A percentile compares a stretch with the other conserved stretches of the same genome.
These are phyloP conservation scores for Gracilaria domingensis DNA, from an alignment of 23 red algal species.

Conservation along the genomic window DNA sequence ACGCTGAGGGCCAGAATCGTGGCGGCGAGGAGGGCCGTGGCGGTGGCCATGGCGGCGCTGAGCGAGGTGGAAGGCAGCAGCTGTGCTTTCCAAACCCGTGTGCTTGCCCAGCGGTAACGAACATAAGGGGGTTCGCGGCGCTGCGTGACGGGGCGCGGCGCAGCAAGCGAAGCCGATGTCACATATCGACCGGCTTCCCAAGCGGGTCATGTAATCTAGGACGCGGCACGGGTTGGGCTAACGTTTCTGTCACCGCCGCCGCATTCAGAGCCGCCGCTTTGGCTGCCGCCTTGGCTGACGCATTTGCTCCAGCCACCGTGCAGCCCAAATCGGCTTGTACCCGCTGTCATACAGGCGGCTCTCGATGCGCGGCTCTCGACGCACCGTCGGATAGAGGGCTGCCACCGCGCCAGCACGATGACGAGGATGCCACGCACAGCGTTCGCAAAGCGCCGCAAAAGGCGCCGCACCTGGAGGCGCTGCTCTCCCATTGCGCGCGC, in stretches of 20 bases:
- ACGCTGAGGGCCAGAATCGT: not conserved
- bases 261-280: too few species aligned
- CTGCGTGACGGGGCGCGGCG: not conserved
- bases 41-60: not conserved
- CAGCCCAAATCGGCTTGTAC: too few species aligned
- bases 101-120: too few species aligned
- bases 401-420: not conserved
- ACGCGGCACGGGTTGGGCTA: not conserved
- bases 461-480: conserved; percentile 22
- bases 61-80: not conserved
- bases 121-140: too few species aligned
- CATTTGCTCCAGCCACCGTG: too few species aligned
- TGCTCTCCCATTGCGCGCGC: conserved; percentile 66
- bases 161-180: not conserved
- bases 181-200: not conserved
- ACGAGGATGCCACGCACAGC: not conserved
- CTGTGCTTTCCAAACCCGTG: too few species aligned
- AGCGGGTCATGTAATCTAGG: not conserved
- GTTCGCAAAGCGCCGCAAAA: conserved; percentile 18
- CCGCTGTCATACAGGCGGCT: too few species aligned
- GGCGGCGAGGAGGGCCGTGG: not conserved
- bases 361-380: too few species aligned
- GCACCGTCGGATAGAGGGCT: too few species aligned
- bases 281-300: too few species aligned
- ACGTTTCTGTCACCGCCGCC: not conserved